Evolutionary conservation across 768 basidiomycete species (phyloP), one percentile per base, ranked within the genome.

Genomic region (Naematelia encephala): DNA sequence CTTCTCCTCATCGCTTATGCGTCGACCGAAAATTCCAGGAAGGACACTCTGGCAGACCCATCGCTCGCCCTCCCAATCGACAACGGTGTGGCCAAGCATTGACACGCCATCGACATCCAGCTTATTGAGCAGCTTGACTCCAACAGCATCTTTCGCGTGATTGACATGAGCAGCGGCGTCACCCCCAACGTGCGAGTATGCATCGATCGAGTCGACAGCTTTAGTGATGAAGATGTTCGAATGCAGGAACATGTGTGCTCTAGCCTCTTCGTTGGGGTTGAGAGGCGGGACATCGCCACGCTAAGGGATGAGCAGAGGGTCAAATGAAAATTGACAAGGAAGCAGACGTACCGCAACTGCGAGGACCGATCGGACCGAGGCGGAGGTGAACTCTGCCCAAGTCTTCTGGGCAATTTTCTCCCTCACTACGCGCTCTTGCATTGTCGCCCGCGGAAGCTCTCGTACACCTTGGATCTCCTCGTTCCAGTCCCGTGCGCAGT

Each of bases 211-310:
- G 64, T 80, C 79, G 66, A 77, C 72, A 8, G 78, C 80, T 55
- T 78, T 78, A 47, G 79, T 80, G 75, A 78, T 78, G 64, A 81
- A 78, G 64, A 81, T 78, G 76, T 80, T 80, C 66, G 73, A 75
- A 55, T 74, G 64, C 21, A 81, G 68, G 63, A 68, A 79, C 66
- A 80, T 80, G 66, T 79, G 77, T 1, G 77, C 74, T 43, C 72
- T 66, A 10, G 69, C 25, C 4, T 76, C 68, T 59, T 81, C 80
- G 56, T 77, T 76, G 22, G 80, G 78, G 73, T 80, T 81, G 59
- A 80, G 70, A 14, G 80, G 78, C 1, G 74, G 66, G 21, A 80
- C 66, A 52, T 80, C 79, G 42, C 79, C 80, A 25, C 78, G 77
- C 68, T 67, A 29, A 16, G 23, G 25, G 53, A 30, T 56, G 12